Percentiles rank a stretch among this genome's conserved stretches.
Conservation (phyloP, 768 basidiomycete species). For the Mycena vulgaris region DNA sequence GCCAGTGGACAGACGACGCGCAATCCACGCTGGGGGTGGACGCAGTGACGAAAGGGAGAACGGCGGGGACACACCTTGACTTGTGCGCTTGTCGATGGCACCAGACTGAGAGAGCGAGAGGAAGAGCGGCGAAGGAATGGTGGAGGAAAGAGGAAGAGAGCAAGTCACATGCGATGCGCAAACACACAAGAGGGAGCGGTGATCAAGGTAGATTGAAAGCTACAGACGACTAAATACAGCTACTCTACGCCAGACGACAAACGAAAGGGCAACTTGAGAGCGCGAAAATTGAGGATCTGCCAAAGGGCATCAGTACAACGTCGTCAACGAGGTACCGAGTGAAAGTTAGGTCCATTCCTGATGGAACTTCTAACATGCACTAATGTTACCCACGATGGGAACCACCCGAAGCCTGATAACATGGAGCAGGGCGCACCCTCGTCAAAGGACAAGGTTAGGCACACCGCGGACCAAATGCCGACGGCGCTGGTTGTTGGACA, state of each 20-base stretch:
- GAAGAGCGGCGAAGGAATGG: no score
- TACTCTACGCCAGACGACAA: not conserved
- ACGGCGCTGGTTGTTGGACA: not conserved
- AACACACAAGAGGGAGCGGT: not conserved
- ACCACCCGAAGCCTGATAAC: not conserved
- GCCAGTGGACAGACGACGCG: no score
- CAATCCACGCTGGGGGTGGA: no score
- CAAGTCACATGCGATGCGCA: not conserved
- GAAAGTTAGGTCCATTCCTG: not conserved
- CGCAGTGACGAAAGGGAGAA: not conserved
- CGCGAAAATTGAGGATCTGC: not conserved
- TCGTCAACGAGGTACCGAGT: not conserved
- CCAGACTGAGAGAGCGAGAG: no score
- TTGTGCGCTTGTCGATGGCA: no score
- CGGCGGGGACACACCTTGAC: no score
- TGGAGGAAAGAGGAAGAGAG: not conserved
- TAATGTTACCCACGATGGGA: not conserved
- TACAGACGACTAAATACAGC: not conserved
- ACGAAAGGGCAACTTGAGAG: not conserved
- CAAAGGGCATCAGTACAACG: slow-evolving; percentile 4
- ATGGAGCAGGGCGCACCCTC: not conserved
- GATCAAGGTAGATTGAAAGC: not conserved
- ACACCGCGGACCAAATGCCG: not conserved
- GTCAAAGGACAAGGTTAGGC: not conserved
- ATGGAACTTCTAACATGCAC: not conserved